Conservation (phyloP, 495 filamentous ascomycete genomes). For the Hypoxylon subgilvum region DNA sequence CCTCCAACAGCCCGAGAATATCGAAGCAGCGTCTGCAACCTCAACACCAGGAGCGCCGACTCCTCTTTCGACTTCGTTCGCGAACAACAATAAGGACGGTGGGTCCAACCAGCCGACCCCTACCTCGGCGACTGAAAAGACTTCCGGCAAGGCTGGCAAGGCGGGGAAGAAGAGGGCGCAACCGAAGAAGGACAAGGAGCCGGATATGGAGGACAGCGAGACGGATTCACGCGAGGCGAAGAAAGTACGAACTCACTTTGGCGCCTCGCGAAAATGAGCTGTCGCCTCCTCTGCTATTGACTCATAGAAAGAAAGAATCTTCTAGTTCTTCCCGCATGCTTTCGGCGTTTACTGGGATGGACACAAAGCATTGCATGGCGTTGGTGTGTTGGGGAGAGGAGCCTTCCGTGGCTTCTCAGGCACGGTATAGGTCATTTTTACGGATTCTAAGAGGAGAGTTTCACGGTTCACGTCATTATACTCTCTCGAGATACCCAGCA, state of each 20-base stretch:
- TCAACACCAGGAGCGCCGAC: constrained; percentile 56
- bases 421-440: background rate
- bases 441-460: background rate
- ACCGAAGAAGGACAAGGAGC: constrained; percentile 49
- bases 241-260: constrained; percentile 60
- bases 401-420: background rate
- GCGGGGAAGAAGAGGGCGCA: constrained; percentile 40
- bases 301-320: too few relatives aligned
- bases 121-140: constrained; percentile 50
- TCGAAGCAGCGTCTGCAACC: constrained; percentile 43
- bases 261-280: constrained; percentile 54
- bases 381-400: background rate
- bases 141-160: constrained; percentile 31
- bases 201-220: constrained; percentile 57
- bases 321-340: constrained; percentile 12
- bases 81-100: constrained; percentile 41
- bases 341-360: constrained; percentile 6
- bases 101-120: constrained; percentile 54
- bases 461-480: constrained; percentile 1
- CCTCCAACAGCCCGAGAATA: constrained; percentile 46
- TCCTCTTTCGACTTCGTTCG: constrained; percentile 54
- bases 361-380: constrained; percentile 8
- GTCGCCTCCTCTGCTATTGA: background rate
- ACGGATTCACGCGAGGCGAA: constrained; percentile 53
- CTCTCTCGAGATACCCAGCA: constrained; percentile 22